phyloP scores from a whole-genome alignment of 2,329 filamentous ascomycete species.

The Phyllosticta citrichinensis region DNA sequence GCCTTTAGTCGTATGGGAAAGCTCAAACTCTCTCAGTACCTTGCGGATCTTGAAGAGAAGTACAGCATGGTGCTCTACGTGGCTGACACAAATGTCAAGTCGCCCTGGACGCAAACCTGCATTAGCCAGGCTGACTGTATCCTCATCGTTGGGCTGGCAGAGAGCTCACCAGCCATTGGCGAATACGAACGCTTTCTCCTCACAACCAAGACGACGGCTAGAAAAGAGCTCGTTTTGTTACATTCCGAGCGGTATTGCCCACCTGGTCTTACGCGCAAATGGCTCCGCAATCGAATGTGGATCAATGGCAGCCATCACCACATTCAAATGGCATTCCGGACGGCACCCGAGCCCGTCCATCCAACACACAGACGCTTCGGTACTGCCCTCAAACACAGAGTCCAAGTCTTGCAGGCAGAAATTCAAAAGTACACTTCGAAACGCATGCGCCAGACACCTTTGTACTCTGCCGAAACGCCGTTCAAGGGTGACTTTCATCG shows the following conservation, averaged over 20 bases:
- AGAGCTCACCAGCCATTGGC: constrained; percentile 79
- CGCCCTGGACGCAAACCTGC: constrained; percentile 96
- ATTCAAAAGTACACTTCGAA: constrained; percentile 97
- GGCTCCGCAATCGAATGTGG: constrained; percentile 86
- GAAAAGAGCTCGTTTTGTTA: constrained; percentile 83
- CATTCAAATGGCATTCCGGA: constrained; percentile 85
- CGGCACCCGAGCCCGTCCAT: constrained; percentile 65
- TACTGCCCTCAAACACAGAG: constrained; percentile 77
- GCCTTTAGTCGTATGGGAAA: constrained; percentile 98
- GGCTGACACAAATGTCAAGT: constrained; percentile 92
- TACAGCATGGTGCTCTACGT: constrained; percentile 93
- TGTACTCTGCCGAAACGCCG: constrained; percentile 84
- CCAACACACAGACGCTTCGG: constrained; percentile 69
- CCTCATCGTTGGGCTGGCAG: constrained; percentile 79
- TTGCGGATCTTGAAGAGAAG: constrained; percentile 94
- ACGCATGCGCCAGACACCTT: constrained; percentile 75
- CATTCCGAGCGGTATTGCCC: constrained; percentile 82
- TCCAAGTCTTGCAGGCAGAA: constrained; percentile 90
- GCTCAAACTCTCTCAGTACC: constrained; percentile 86
- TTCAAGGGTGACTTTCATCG: constrained; percentile 97
- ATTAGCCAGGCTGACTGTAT: constrained; percentile 97
- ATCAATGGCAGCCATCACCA: constrained; percentile 97
- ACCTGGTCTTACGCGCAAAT: constrained; percentile 75
- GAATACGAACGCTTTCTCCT: constrained; percentile 95
- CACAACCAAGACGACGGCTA: constrained; percentile 92